Evolutionary conservation across 805 yeast species (phyloP).

Genomic region (Lachancea waltii): DNA sequence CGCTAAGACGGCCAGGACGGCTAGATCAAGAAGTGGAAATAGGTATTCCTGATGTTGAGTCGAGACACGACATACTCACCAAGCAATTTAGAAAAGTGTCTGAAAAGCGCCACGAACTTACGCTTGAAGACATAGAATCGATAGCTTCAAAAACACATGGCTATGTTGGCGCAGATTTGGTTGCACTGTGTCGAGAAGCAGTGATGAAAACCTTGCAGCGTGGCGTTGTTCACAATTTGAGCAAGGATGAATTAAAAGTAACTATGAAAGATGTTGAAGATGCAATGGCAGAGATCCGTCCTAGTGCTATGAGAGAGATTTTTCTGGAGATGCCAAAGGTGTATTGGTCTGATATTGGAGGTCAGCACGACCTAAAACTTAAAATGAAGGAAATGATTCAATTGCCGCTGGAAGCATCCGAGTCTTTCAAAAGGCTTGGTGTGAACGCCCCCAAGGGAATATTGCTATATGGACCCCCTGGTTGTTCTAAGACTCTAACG

Average conservation of each 20-base stretch:
- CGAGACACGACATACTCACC: constrained; percentile 64
- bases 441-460: constrained; percentile 91
- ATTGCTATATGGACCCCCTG: constrained; percentile 94
- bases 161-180: constrained; percentile 93
- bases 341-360: constrained; percentile 92
- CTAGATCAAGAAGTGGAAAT: constrained; percentile 86
- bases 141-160: constrained; percentile 86
- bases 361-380: constrained; percentile 76
- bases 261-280: constrained; percentile 51
- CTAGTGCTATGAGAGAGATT: constrained; percentile 96
- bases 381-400: constrained; percentile 87
- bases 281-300: constrained; percentile 76
- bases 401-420: constrained; percentile 78
- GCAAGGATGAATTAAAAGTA: constrained; percentile 40
- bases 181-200: constrained; percentile 81
- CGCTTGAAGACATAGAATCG: constrained; percentile 46
- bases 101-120: constrained; percentile 42
- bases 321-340: constrained; percentile 92
- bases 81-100: constrained; percentile 50
- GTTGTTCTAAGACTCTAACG: constrained; percentile 91
- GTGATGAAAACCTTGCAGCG: constrained; percentile 76
- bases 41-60: constrained; percentile 84
- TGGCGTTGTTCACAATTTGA: constrained; percentile 35
- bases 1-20: constrained; percentile 79
- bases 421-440: constrained; percentile 69